Base-by-base conservation (phyloP, 257 asterid genomes). In the Solanum rostratum region DNA sequence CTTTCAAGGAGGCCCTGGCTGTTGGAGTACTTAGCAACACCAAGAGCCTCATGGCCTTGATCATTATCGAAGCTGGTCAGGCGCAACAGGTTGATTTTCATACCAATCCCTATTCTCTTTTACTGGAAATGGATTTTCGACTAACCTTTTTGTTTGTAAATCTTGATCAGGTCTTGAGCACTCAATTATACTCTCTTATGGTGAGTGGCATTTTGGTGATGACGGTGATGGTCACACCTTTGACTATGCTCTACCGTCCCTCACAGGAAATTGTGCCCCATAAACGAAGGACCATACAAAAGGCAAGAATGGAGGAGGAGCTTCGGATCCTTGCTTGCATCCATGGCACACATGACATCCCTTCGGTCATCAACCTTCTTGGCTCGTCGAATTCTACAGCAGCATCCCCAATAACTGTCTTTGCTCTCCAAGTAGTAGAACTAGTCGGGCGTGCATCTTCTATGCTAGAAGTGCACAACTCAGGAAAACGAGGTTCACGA, bases 391-490 rank as follows among this genome's bases (percentile, higher is more conserved):
- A 93, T 49, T 84, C 98, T 87, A 84, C 90, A 54, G 54, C 41
- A 10, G 85, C 87, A 46, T 87, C 93, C 69, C 97, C 96, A 3
- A 88, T 96, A 83, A 85, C 83, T 13, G 96, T 92, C 37, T 92
- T 88, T 45, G 97, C 92, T 49, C 91, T 95, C 69, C 98, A 96
- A 83, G 88, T 96, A 13, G 92, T 95, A 11, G 99, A 96, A 92
- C 96, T 89, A 7, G 91, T 93, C 33, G 98, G 98, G 2, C 96
- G 99, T 2, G 97, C 97, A 84, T 79, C 98, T 43, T 90, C 98
- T 30, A 92, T 88, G 91, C 80, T 95, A 45, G 90, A 93, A 50
- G 96, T 92, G 27, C 97, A 96, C 57, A 88, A 55, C 86, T 80
- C 94, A 12, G 91, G 91, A 45, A 88, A 86, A 87, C 85, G 94